Conservation (phyloP, 345 rosid genomes). For the Bruguiera gymnorhiza region DNA sequence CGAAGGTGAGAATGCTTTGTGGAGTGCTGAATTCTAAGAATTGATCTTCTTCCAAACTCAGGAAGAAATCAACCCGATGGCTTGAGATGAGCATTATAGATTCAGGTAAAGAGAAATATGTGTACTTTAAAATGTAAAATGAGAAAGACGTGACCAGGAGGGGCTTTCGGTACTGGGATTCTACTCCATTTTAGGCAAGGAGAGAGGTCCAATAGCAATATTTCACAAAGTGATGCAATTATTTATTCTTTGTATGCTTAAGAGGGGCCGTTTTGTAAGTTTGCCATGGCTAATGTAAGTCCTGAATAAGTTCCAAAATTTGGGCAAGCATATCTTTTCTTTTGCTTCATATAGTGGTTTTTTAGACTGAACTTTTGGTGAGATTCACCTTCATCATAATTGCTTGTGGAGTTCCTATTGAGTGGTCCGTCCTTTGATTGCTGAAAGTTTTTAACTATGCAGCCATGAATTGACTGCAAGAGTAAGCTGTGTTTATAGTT, state of each 20-base stretch:
- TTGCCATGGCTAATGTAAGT: constrained; percentile 18
- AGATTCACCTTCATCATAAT: neutral
- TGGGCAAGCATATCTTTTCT: constrained; percentile 14
- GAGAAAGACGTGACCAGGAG: constrained; percentile 3
- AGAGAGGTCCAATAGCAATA: constrained; percentile 13
- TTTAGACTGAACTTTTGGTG: neutral
- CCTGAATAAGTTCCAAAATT: constrained; percentile 25
- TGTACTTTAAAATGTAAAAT: constrained; percentile 13
- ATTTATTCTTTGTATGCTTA: constrained; percentile 32
- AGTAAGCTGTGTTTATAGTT: neutral
- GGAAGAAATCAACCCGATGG: constrained; percentile 28
- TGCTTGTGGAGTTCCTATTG: neutral
- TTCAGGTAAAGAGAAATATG: constrained; percentile 12
- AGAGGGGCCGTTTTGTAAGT: constrained; percentile 30
- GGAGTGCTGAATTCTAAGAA: constrained; percentile 61
- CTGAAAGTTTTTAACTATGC: neutral
- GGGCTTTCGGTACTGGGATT: constrained; percentile 22
- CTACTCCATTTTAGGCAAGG: constrained; percentile 25
- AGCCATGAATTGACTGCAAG: neutral
- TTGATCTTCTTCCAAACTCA: constrained; percentile 26
- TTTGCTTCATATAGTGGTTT: constrained; percentile 11
- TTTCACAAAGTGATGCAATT: constrained; percentile 13
- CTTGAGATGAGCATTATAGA: neutral
- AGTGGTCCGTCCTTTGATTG: neutral
- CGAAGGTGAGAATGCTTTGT: constrained; percentile 72